Percentiles rank a stretch among this genome's conserved stretches.
phyloP scores from a whole-genome alignment of 2,329 filamentous ascomycete genomes.

The Verticillium longisporum region DNA sequence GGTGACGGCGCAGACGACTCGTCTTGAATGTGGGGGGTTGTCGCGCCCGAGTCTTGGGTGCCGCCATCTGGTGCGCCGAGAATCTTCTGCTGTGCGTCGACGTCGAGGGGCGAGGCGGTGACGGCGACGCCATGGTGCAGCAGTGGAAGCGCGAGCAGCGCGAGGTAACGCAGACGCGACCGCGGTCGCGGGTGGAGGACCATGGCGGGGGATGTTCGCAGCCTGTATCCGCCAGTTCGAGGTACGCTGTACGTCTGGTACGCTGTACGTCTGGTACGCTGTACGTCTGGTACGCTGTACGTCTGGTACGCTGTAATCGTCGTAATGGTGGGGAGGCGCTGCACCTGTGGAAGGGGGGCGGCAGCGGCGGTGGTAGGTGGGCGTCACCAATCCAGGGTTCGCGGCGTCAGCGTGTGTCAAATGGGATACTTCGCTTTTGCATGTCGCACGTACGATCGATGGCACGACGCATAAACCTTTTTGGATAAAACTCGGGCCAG shows the following conservation, averaged over 20 bases:
- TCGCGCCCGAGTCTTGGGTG: not conserved
- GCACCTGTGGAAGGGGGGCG: not conserved
- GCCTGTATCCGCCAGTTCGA: not conserved
- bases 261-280: not conserved
- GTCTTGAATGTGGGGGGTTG: slow-evolving; percentile 3
- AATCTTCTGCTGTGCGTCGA: slow-evolving; percentile 6
- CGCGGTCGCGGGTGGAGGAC: not conserved
- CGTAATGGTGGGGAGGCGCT: too few species aligned
- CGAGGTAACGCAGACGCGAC: not conserved
- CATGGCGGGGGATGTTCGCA: not conserved
- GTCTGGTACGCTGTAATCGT: not conserved
- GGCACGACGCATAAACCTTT: not conserved
- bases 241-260: not conserved
- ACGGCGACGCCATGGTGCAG: not conserved
- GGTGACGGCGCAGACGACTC: slow-evolving; percentile 1
- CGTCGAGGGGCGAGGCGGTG: not conserved
- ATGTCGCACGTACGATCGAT: not conserved
- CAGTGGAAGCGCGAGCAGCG: not conserved
- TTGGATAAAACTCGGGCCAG: not conserved
- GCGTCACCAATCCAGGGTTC: not conserved
- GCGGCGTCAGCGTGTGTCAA: not conserved
- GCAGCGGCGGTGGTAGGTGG: not conserved
- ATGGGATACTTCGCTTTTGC: not conserved
- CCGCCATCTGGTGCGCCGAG: slow-evolving; percentile 2
- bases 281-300: not conserved